Conservation (phyloP, 1,139 yeast species). For the Pichia cactophila region DNA sequence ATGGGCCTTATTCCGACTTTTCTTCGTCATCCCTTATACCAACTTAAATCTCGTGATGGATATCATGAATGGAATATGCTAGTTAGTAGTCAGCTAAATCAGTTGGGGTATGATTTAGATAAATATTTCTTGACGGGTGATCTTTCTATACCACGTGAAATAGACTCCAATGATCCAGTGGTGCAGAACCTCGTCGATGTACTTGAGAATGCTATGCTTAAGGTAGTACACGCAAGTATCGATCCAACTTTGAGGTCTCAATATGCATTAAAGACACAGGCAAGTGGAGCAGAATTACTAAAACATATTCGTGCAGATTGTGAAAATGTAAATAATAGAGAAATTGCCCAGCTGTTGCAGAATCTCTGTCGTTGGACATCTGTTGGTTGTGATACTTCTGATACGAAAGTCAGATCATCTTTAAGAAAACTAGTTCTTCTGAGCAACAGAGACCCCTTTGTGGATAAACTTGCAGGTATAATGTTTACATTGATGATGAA, state of each 20-base stretch:
- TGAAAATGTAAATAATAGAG: not conserved
- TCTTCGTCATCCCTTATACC: not conserved
- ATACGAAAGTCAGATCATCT: not conserved
- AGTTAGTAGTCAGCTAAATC: not conserved
- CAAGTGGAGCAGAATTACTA: not conserved
- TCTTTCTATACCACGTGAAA: not conserved
- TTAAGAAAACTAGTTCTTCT: not conserved
- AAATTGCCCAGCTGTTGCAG: not conserved
- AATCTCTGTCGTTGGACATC: not conserved
- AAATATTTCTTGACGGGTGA: not conserved
- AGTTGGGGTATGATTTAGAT: not conserved
- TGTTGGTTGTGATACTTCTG: not conserved
- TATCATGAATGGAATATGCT: not conserved
- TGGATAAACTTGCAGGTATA: not conserved
- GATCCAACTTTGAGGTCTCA: not conserved
- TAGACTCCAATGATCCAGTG: not conserved
- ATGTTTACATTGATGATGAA: not conserved
- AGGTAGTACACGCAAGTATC: not conserved
- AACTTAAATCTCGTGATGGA: not conserved
- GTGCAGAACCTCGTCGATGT: not conserved
- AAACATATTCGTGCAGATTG: not conserved
- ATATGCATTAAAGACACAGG: not conserved
- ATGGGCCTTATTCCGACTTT: not conserved
- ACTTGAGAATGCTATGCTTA: not conserved
- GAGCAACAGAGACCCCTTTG: not conserved